Evolutionary conservation across 2,329 filamentous ascomycete genomes (phyloP).

Genomic region (Mollisiaceae sp.): DNA sequence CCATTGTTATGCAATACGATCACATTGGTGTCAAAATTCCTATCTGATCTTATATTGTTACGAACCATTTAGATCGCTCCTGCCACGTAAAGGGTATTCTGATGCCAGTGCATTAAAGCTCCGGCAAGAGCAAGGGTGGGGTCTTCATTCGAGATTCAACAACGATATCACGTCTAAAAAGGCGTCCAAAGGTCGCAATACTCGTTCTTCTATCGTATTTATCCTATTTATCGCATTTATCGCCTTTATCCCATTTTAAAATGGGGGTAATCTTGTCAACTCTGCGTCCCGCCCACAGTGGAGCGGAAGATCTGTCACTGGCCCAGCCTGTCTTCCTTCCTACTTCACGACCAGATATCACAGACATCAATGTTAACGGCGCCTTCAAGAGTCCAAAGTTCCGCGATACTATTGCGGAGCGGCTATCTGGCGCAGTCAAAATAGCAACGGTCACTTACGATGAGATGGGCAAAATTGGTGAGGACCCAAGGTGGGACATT

Average conservation of each 20-base stretch:
- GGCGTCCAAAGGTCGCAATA: not conserved
- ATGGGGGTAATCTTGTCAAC: not conserved
- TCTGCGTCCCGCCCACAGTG: not conserved
- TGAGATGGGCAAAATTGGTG: slow-evolving; percentile 58
- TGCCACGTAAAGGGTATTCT: not conserved
- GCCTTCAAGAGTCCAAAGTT: slow-evolving; percentile 18
- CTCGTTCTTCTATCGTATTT: not conserved
- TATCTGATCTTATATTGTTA: not conserved
- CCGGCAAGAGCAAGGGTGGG: not conserved
- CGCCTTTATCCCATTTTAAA: not conserved
- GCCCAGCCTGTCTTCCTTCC: slow-evolving; percentile 14
- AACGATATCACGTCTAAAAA: not conserved
- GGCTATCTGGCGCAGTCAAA: slow-evolving; percentile 52
- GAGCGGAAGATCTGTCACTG: not conserved
- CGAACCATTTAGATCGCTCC: not conserved
- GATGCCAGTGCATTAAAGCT: not conserved
- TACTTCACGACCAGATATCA: slow-evolving; percentile 1
- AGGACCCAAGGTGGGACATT: slow-evolving; percentile 59
- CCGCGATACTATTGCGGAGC: slow-evolving; percentile 20
- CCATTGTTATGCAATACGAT: too few relatives aligned
- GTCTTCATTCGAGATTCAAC: not conserved
- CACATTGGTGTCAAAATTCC: not conserved
- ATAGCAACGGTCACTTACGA: slow-evolving; percentile 62
- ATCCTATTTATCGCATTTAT: not conserved
- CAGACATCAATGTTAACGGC: slow-evolving; percentile 11